A percentile compares a stretch with the other conserved stretches of the same genome.
These are phyloP conservation scores for Chlorella sp. DNA, from an alignment of 139 green algal genomes.

Conservation along the genomic window DNA sequence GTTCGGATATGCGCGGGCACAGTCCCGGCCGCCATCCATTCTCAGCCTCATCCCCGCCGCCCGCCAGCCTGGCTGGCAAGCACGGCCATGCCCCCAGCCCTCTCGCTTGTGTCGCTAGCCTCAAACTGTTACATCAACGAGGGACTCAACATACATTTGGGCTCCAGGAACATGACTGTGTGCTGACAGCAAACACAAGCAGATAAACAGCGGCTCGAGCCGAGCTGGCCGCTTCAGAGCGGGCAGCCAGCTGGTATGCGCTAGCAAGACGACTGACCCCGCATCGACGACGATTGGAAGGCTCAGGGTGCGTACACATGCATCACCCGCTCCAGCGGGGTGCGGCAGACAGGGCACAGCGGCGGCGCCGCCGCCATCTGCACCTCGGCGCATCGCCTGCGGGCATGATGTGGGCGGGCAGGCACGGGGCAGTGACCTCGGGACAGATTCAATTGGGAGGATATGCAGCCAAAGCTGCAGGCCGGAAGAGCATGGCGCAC, in stretches of 20 bases:
- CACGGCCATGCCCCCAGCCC: no score
- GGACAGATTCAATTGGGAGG: neutral
- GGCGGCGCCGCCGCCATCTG: neutral
- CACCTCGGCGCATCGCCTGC: neutral
- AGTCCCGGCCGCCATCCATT: no score
- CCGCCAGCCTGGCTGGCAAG: neutral
- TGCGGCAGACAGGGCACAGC: slow-evolving; percentile 1
- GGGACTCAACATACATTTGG: no score
- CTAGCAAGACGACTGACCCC: neutral
- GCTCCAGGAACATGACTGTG: no score
- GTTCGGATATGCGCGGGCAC: neutral
- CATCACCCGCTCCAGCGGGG: neutral
- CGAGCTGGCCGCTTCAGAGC: neutral
- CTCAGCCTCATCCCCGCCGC: neutral
- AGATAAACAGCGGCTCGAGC: neutral
- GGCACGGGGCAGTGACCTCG: neutral
- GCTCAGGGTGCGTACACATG: neutral
- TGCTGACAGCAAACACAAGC: no score
- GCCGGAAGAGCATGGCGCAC: no score
- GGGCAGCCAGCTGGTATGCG: neutral
- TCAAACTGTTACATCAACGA: no score
- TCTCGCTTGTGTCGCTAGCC: no score
- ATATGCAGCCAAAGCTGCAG: no score
- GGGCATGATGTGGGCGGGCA: neutral
- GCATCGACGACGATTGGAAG: neutral